phyloP scores from a whole-genome alignment of 1,139 yeast genomes.

The Candida pseudocylindracea region DNA sequence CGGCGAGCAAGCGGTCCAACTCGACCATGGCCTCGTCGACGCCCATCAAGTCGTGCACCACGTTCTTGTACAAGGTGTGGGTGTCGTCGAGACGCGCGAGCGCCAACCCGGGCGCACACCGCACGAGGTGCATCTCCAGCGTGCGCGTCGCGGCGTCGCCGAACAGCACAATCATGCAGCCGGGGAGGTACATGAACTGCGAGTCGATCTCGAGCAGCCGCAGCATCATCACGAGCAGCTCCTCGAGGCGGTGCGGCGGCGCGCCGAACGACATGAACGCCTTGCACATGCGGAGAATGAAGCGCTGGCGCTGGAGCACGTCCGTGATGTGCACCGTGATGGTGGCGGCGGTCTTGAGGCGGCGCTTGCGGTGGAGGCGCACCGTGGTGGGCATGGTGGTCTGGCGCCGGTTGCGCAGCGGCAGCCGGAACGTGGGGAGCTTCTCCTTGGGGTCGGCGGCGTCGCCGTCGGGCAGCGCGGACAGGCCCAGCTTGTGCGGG shows the following conservation, averaged over 20 bases:
- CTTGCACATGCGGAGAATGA: conserved; percentile 62
- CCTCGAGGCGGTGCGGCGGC: conserved; percentile 85
- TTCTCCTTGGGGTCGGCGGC: conserved; percentile 1
- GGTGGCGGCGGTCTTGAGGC: background rate
- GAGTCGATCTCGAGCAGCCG: conserved; percentile 81
- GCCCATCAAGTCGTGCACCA: conserved; percentile 68
- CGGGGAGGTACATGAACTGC: conserved; percentile 78
- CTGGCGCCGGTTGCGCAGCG: conserved; percentile 4
- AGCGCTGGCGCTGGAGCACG: conserved; percentile 64
- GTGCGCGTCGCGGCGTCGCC: conserved; percentile 89
- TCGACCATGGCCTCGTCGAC: conserved; percentile 67
- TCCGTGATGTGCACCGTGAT: conserved; percentile 87
- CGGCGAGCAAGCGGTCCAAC: conserved; percentile 40
- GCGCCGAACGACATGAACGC: conserved; percentile 89
- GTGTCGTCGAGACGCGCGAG: conserved; percentile 61
- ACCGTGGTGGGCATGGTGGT: conserved; percentile 12
- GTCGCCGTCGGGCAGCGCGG: background rate
- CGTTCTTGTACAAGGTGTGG: conserved; percentile 66
- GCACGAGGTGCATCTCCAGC: conserved; percentile 74
- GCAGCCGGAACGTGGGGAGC: conserved; percentile 1
- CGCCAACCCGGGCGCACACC: conserved; percentile 73
- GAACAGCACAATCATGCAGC: conserved; percentile 82
- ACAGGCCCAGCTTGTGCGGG: no score
- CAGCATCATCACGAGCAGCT: conserved; percentile 77
- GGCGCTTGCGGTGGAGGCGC: conserved; percentile 7